A percentile compares a stretch with the other conserved stretches of the same genome.
phyloP scores from a whole-genome alignment of 1,284 basidiomycete genomes.

The Marasmius tenuissimus region DNA sequence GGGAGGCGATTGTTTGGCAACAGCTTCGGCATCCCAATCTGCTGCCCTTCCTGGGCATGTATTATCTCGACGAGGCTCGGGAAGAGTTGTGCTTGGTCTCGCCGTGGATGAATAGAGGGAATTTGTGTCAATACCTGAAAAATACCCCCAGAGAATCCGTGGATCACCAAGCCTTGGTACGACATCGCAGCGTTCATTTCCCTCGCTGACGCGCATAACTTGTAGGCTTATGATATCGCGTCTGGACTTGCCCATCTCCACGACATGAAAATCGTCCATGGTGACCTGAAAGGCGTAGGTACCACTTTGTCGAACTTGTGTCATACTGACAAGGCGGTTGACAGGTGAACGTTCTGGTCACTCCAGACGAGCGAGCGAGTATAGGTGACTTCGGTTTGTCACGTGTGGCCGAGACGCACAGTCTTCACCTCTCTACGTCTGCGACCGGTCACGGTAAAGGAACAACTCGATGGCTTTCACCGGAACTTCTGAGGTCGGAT shows the following conservation, averaged over 20 bases:
- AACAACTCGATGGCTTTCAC: constrained; percentile 23
- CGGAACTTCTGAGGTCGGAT: constrained; percentile 18
- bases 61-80: background rate
- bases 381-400: constrained; percentile 37
- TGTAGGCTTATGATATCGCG: constrained; percentile 26
- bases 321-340: background rate
- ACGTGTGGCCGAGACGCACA: constrained; percentile 15
- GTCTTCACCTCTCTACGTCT: constrained; percentile 7
- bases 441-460: constrained; percentile 10
- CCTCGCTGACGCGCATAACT: background rate
- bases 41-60: background rate
- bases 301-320: background rate
- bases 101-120: constrained; percentile 34
- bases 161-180: constrained; percentile 23
- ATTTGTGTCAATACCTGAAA: constrained; percentile 27
- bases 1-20: background rate
- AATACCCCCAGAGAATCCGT: constrained; percentile 8
- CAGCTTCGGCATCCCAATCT: background rate
- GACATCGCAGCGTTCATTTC: background rate
- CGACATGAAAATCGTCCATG: constrained; percentile 30
- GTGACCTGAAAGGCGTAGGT: constrained; percentile 38
- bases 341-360: constrained; percentile 34
- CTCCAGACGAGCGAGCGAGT: constrained; percentile 22
- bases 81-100: constrained; percentile 14
- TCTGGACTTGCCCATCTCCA: constrained; percentile 35